These are phyloP conservation scores for Novymonas esmeraldas DNA, from an alignment of 208 protist species.

Conservation along the genomic window DNA sequence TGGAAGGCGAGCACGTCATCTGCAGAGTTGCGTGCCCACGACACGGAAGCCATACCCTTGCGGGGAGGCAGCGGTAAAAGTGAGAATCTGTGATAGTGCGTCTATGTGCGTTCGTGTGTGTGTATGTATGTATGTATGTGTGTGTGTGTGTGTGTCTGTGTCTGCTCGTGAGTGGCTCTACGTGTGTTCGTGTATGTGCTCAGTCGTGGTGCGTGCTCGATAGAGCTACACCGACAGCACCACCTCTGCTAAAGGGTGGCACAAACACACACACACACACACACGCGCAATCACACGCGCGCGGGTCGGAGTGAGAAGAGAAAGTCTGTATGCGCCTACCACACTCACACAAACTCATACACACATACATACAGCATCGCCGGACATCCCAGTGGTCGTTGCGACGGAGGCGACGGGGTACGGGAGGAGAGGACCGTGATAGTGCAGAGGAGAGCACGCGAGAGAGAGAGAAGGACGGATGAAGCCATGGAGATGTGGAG, in stretches of 20 bases:
- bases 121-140: background rate
- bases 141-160: background rate
- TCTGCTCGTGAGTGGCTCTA: background rate
- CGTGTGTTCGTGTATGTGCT: background rate
- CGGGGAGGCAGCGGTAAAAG: too few relatives aligned
- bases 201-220: background rate
- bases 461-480: background rate
- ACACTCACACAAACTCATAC: background rate
- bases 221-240: too few relatives aligned
- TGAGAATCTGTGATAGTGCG: too few relatives aligned
- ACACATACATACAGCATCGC: background rate
- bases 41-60: background rate
- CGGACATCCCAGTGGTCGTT: too few relatives aligned
- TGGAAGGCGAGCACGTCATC: slow-evolving; percentile 47
- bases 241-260: too few relatives aligned
- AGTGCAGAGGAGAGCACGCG: background rate
- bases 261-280: too few relatives aligned
- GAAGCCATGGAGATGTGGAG: too few relatives aligned
- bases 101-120: too few relatives aligned
- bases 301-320: background rate
- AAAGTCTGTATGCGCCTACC: background rate
- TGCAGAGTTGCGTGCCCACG: background rate
- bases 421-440: background rate
- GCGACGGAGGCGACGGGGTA: too few relatives aligned
- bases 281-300: too few relatives aligned